Base-by-base conservation (phyloP, 306 rosid genomes). In the Begonia fuchsioides region DNA sequence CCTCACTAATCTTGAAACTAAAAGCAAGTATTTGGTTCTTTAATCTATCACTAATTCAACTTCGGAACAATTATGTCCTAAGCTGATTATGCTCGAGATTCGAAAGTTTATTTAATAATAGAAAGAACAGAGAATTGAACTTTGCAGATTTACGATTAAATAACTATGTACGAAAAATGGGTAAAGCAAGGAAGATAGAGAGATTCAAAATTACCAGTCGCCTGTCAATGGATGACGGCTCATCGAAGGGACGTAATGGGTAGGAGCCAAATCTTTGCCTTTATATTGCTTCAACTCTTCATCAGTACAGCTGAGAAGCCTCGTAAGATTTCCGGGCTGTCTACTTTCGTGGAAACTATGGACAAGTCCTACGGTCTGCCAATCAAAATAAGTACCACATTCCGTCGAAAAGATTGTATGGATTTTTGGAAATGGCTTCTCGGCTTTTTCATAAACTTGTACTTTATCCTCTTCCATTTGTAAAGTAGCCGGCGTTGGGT, bases 221-320 rank as follows among this genome's bases (percentile, higher is more conserved):
- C 83, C 98, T 4, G 98, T 85, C 48, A 90, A 62, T 43, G 98
- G 98, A 71, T 90, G 98, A 53, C 58, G 81, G 60, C 77, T 90
- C 98, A 90, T 85, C 50, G 95, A 90, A 56, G 94, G 98, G 44
- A 90, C 95, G 59, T 81, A 72, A 69, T 90, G 98, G n/a, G 98
- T 90, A 38, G 95, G 95, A 60, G 94, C 98, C 52, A 90, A 75
- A 59, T 90, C 82, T 55, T 66, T 77, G 59, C 95, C 98, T 57
- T 75, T 60, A 62, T 90, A 90, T 53, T 73, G 53, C 69, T 59
- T 62, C 54, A 90, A 73, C 65, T 79, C 93, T 53, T 79, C 82
- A 38, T 75, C 83, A 0, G 90, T 71, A 67, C 98, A 90, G 83
- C 98, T 90, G 41, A 85, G 95, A 60, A 90, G 86, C 54, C 95